Evolutionary conservation across 2,329 filamentous ascomycete species (phyloP).

Genomic region (Penicillium sp.): DNA sequence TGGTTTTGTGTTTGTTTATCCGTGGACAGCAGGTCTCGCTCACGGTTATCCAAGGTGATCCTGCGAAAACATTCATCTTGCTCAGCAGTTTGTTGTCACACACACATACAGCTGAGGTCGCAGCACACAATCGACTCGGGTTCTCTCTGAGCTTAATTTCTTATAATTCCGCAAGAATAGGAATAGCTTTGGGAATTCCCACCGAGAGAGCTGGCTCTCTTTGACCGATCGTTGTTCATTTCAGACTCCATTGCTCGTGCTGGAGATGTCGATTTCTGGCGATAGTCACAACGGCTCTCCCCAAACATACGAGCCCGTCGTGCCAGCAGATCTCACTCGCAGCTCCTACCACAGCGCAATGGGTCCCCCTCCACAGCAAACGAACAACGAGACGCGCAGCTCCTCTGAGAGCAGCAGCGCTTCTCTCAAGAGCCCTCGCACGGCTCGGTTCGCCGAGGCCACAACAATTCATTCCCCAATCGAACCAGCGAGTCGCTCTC

Average conservation of each 20-base stretch:
- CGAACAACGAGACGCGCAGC: conserved; percentile 30
- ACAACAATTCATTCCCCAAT: conserved; percentile 67
- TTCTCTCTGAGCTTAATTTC: neutral
- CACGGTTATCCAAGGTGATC: conserved; percentile 24
- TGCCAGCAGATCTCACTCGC: conserved; percentile 44
- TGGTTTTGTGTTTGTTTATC: conserved; percentile 24
- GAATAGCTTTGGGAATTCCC: no score
- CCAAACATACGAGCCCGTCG: conserved; percentile 40
- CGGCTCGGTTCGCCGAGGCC: conserved; percentile 67
- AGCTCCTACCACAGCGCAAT: conserved; percentile 37
- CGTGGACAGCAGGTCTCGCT: conserved; percentile 38
- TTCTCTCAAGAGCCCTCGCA: conserved; percentile 57
- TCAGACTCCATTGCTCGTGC: conserved; percentile 3
- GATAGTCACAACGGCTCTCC: conserved; percentile 33
- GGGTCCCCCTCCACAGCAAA: conserved; percentile 31
- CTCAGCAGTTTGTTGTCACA: conserved; percentile 26
- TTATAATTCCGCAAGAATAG: neutral
- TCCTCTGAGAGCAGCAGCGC: conserved; percentile 38
- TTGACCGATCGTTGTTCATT: conserved; percentile 15
- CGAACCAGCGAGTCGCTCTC: conserved; percentile 51
- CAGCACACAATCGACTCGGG: conserved; percentile 17
- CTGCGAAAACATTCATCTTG: conserved; percentile 15
- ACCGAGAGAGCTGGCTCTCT: conserved; percentile 43
- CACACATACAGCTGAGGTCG: conserved; percentile 8
- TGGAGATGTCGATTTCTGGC: conserved; percentile 31